A percentile compares a stretch with the other conserved stretches of the same genome.
These are phyloP conservation scores for Globisporangium cystogenes DNA, from an alignment of 352 stramenopile species.

Conservation along the genomic window DNA sequence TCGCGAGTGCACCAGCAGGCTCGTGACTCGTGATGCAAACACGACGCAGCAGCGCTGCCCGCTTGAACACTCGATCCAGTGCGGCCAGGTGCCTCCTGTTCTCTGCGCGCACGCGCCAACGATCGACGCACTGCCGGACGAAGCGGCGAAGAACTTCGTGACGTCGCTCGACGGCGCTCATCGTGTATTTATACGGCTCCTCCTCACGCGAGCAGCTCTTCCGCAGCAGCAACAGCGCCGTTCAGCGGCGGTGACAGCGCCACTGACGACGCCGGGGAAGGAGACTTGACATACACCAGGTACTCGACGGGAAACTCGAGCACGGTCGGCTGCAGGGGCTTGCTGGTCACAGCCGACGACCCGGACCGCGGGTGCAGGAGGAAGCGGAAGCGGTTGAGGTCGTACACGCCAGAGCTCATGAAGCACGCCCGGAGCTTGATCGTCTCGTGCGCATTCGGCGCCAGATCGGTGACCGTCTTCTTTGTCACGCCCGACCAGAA, in stretches of 20 bases:
- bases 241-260: neutral
- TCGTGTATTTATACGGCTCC: neutral
- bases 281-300: constrained; percentile 57
- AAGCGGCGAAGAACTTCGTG: constrained; percentile 14
- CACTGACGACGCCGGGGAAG: constrained; percentile 1
- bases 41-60: neutral
- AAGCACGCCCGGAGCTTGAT: constrained; percentile 76
- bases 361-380: constrained; percentile 23
- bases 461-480: constrained; percentile 52
- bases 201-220: constrained; percentile 3
- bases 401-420: constrained; percentile 63
- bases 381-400: constrained; percentile 80
- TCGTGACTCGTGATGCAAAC: neutral
- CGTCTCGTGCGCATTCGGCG: constrained; percentile 31
- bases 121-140: constrained; percentile 1
- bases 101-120: constrained; percentile 8
- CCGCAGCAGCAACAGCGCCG: neutral
- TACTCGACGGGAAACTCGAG: constrained; percentile 77
- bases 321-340: constrained; percentile 20
- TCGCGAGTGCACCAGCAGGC: neutral
- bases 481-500: constrained; percentile 80
- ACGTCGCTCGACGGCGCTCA: too few species aligned
- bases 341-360: neutral
- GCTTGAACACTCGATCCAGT: constrained; percentile 16
- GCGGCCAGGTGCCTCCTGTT: constrained; percentile 6